A percentile compares a stretch with the other conserved stretches of the same genome.
These are phyloP conservation scores for Cladosporium sp. DNA, from an alignment of 2,329 filamentous ascomycete species.

Conservation along the genomic window DNA sequence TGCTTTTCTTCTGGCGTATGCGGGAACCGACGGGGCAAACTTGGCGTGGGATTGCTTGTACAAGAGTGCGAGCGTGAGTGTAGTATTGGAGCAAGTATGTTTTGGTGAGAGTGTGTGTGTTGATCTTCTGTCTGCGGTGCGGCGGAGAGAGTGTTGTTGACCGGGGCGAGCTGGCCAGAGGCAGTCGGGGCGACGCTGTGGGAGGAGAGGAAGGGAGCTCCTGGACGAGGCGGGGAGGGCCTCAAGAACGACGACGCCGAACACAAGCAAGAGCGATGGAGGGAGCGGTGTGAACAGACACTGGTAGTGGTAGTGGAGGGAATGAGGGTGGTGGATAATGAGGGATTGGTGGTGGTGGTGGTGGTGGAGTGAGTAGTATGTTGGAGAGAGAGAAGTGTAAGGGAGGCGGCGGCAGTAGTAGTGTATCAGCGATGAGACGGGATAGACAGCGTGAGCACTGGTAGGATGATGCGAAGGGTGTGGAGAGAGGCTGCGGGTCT, in stretches of 20 bases:
- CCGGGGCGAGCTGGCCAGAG: neutral
- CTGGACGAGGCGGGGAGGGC: slow-evolving; percentile 1
- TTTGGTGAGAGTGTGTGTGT: slow-evolving; percentile 6
- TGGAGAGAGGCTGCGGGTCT: too few relatives aligned
- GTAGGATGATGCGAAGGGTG: neutral
- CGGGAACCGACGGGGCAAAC: slow-evolving; percentile 1
- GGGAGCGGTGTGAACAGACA: slow-evolving; percentile 3
- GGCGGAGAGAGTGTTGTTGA: slow-evolving; percentile 9
- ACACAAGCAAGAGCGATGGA: neutral
- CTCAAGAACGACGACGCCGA: slow-evolving; percentile 5
- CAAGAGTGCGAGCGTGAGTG: slow-evolving; percentile 9
- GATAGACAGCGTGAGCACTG: neutral
- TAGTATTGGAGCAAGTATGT: slow-evolving; percentile 8
- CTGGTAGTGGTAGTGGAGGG: neutral
- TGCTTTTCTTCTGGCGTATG: neutral
- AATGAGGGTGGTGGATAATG: neutral
- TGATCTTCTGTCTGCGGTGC: neutral
- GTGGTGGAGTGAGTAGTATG: too few relatives aligned
- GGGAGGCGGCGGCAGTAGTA: neutral
- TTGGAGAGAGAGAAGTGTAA: neutral
- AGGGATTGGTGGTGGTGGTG: slow-evolving; percentile 1
- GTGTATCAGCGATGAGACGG: too few relatives aligned
- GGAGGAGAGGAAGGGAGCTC: neutral
- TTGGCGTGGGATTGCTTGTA: slow-evolving; percentile 11
- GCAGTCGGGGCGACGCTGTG: slow-evolving; percentile 6